Base-by-base conservation (phyloP, 768 basidiomycete genomes). In the Ramaria sp. region DNA sequence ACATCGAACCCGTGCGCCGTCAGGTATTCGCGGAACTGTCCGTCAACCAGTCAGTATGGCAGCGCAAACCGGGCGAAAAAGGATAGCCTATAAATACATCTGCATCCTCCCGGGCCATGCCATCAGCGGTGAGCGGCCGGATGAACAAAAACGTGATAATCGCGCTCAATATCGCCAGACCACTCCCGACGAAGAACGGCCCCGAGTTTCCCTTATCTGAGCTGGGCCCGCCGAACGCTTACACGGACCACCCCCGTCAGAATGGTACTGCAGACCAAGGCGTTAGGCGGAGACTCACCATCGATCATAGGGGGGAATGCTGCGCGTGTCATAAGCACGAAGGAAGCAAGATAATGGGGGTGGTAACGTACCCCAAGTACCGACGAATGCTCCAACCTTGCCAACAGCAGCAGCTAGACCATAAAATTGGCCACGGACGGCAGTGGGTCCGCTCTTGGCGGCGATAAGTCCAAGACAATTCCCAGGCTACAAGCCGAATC, bases 161-260 rank as follows among this genome's bases (percentile, higher is more conserved):
- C 2, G 93, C 92, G 59, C 87, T 89, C 51, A 91, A 60, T 47
- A 95, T 61, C 3, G 91, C 91, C 49, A 96, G 77, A 39, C 66
- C 69, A 62, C 86, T 88, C n/a, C 77, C 90, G 60, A 91, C 68
- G 87, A 85, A 91, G 78, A 91, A 91, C 13, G 89, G 89, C 19
- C 90, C 89, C 0, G 91, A 91, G 65, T 86, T 84, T 51, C 84
- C 86, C 59, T 72, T 76, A 38, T 70, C 66, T 24, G 78, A 70
- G 12, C 52, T 61, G 1, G 75, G 9, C 5, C 83, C 84, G 59
- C 83, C 83, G 59, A 89, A 89, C 20, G 77, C 86, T 81, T 59
- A n/a, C 22, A 27, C 34, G 6, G 17, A 27, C 7, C 12, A 27
- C 27, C 30, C 27, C 30, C 3, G 19, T 38, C 13, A 19, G 53